Conservation (phyloP, 2,329 filamentous ascomycete species). For the Setomelanomma holmii region DNA sequence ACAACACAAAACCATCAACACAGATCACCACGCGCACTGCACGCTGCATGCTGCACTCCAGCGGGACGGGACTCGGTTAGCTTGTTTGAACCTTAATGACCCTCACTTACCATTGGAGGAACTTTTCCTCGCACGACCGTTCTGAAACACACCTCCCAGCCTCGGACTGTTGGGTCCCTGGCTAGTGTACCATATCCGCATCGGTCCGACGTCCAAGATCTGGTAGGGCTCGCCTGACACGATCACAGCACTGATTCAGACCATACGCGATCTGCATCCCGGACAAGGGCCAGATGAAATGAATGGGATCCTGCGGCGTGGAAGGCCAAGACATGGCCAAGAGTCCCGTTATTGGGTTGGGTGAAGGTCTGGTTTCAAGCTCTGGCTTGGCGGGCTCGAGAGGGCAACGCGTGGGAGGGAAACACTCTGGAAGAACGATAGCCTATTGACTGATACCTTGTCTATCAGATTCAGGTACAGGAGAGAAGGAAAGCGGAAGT, state of each 20-base stretch:
- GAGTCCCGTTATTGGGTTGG: background rate
- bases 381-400: background rate
- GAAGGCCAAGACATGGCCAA: background rate
- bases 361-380: conserved; percentile 11
- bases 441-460: conserved; percentile 4
- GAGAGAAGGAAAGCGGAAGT: too few species aligned
- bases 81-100: conserved; percentile 11
- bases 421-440: too few species aligned
- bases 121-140: background rate
- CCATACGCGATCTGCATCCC: too few species aligned
- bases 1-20: background rate
- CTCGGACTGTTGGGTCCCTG: too few species aligned
- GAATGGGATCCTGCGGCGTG: background rate
- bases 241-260: too few species aligned
- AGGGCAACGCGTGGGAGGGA: conserved; percentile 8
- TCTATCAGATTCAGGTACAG: background rate
- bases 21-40: background rate
- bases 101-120: conserved; percentile 1
- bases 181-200: background rate
- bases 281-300: background rate
- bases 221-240: background rate
- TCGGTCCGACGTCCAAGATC: background rate
- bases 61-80: background rate
- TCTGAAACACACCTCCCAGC: conserved; percentile 10
- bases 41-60: background rate